Base-by-base conservation (phyloP, 2,329 filamentous ascomycete genomes). In the Pseudogymnoascus sp. region DNA sequence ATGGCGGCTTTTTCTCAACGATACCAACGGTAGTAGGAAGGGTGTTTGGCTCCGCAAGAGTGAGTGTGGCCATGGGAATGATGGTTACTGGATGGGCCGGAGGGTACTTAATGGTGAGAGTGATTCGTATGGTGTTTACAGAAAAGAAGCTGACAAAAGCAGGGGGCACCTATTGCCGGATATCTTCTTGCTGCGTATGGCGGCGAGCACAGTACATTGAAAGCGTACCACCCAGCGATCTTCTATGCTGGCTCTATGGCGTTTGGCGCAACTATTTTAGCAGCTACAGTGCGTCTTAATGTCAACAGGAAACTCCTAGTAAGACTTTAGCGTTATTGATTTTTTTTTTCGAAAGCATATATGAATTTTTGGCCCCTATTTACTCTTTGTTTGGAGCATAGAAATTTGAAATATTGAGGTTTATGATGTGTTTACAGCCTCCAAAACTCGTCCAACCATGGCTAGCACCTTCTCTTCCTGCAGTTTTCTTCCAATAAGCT, bases 401-500 rank as follows among this genome's bases (percentile, higher is more conserved):
- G 8, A 21, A 7, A 3, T 12, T 13, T 25, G 5, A 12, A 6
- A 6, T 27, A 5, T 3, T 44, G 12, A 27, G 10, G 41, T 6
- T 13, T 51, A 31, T 51, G 2, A 9, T 51, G 55, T 9, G 2
- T 59, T 38, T 21, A 38, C 25, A 25, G 31, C 55, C 35, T 59
- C 55, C 12, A 59, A 39, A 2, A 95, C 79, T 61, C 83, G 81
- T 74, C 87, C 82, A 91, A 96, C 96, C 12, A 88, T 80, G 0
- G 87, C 85, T 59, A 96, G 75, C 0, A 95, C 90, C 77, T 93
- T 94, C 76, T 96, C 91, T 73, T 96, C 92, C 71, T 94, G 87
- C 68, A 94, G 76, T 38, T 91, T 80, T 51, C 88, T 80, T 0
- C 91, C 91, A 0, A 96, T 87, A 25, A 96, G 80, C 74, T 96